A percentile compares a stretch with the other conserved stretches of the same genome.
Evolutionary conservation across 2,329 filamentous ascomycete species (phyloP).

Genomic region (Coniochaeta hoffmannii): DNA sequence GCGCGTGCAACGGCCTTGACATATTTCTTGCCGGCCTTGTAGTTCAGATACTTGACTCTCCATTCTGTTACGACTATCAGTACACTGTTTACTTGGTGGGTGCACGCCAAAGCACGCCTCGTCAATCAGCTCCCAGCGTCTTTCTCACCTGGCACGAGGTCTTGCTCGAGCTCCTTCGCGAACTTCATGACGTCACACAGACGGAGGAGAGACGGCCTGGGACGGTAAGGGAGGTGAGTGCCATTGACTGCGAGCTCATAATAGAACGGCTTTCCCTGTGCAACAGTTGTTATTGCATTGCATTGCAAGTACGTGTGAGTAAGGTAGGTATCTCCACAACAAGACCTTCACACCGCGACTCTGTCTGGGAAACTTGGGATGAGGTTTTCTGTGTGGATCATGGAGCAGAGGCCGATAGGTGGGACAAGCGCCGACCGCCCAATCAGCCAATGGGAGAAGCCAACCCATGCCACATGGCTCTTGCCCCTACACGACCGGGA

Average conservation of each 20-base stretch:
- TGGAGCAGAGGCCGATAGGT: background rate
- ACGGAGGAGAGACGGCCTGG: background rate
- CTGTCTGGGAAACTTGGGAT: background rate
- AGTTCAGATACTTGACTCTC: conserved; percentile 89
- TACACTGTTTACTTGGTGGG: background rate
- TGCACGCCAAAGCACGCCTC: background rate
- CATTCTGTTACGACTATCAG: conserved; percentile 53
- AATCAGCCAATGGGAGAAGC: background rate
- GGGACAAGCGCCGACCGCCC: background rate
- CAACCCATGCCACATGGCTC: no score
- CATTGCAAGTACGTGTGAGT: background rate
- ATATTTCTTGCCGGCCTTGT: conserved; percentile 92
- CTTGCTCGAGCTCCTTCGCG: conserved; percentile 73
- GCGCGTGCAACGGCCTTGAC: conserved; percentile 76
- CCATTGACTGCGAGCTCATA: background rate
- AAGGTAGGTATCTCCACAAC: background rate
- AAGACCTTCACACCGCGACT: background rate
- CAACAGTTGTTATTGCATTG: background rate
- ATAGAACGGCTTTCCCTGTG: background rate
- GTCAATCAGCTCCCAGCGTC: no score
- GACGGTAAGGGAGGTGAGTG: background rate
- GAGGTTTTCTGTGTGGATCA: background rate
- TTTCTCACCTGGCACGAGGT: conserved; percentile 68
- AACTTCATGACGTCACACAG: conserved; percentile 50
- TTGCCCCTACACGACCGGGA: no score